Base-by-base conservation (phyloP, 2,329 filamentous ascomycete genomes). In the Didymosphaeria variabile region DNA sequence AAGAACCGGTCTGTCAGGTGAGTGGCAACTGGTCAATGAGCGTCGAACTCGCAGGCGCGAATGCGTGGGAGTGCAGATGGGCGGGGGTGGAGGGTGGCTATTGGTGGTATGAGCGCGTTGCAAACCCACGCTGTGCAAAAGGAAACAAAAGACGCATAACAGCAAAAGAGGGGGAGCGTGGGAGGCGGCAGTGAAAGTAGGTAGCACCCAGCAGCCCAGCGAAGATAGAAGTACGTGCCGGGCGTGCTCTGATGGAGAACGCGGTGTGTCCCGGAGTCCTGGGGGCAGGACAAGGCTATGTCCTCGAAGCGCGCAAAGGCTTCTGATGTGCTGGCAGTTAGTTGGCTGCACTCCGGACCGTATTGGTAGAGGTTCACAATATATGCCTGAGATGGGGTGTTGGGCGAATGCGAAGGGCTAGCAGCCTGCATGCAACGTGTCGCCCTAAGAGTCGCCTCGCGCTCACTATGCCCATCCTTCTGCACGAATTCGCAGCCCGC, bases 251-350 rank as follows among this genome's bases (percentile, higher is more conserved):
- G 62, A 61, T 63, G 67, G 64, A 60, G 62, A 64, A 59, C 58
- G 58, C 59, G 58, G 66, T 59, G 55, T 56, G 58, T 66, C 60
- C 63, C 61, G 61, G 63, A 56, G 53, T 60, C 59, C 61, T 67
- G 68, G 67, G 67, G 65, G 67, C 63, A 72, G 68, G 61, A 65
- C 67, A 67, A 71, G 68, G 72, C 73, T 71, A 67, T 70, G 61
- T 69, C 67, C 58, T 71, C 64, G 63, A 61, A 60, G 62, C 67
- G 63, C 66, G 63, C 66, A 67, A 69, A 73, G 73, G 69, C 71
- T 71, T 57, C 69, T 77, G 77, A 78, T 79, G 77, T 77, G 77
- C 67, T 79, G 77, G 75, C 77, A 79, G 66, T 69, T 65, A 69
- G 52, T 69, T 61, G 65, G 72, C 73, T 75, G 77, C 75, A 74